Conservation (phyloP, 169 alveolate genomes). For the Cryptosporidium sp. region DNA sequence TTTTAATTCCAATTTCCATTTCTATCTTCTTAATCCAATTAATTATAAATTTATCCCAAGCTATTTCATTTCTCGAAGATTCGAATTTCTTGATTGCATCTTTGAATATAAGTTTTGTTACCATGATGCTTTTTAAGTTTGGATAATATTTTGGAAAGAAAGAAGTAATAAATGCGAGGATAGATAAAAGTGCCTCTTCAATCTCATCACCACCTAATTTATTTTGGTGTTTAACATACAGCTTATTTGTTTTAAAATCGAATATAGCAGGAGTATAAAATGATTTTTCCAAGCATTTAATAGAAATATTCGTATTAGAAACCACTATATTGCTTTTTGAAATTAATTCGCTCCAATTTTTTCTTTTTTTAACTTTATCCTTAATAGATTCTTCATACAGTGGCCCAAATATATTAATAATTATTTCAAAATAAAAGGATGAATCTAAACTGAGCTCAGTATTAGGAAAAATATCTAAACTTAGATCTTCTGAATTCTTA, state of each 20-base stretch:
- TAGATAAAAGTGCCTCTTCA: neutral
- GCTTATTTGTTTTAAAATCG: slow-evolving; percentile 6
- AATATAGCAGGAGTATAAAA: neutral
- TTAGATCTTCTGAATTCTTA: neutral
- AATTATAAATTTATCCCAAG: neutral
- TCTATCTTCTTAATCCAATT: slow-evolving; percentile 14
- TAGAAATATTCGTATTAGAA: slow-evolving; percentile 3
- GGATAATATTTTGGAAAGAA: neutral
- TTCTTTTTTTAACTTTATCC: neutral
- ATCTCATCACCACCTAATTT: neutral
- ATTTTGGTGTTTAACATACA: slow-evolving; percentile 17
- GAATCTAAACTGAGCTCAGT: neutral
- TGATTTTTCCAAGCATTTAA: neutral
- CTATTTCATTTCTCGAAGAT: neutral
- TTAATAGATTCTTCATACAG: slow-evolving; percentile 38
- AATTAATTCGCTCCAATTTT: slow-evolving; percentile 15
- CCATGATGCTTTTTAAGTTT: slow-evolving; percentile 10
- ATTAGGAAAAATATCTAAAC: neutral
- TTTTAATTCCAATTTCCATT: slow-evolving; percentile 4
- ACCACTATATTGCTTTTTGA: neutral
- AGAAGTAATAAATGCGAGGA: slow-evolving; percentile 16
- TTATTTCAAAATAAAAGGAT: slow-evolving; percentile 7
- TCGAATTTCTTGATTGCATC: neutral
- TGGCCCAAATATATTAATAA: slow-evolving; percentile 47
- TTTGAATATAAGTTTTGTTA: neutral